A percentile compares a stretch with the other conserved stretches of the same genome.
Conservation (phyloP, 371 early-diverging fungal species). For the Actinomortierella ambigua region DNA sequence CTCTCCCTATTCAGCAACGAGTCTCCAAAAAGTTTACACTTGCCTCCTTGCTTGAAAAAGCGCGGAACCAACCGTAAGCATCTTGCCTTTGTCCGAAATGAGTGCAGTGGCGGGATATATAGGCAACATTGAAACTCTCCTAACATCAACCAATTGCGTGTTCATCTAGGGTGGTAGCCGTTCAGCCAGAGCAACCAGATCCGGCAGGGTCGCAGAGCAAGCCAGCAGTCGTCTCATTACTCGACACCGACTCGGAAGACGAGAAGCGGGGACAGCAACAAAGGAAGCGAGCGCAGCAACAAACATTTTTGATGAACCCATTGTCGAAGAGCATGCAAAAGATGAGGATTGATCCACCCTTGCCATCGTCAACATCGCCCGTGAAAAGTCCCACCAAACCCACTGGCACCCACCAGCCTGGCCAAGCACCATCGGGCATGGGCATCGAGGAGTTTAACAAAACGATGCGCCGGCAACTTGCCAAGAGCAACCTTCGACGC, state of each 20-base stretch:
- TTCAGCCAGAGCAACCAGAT: no score
- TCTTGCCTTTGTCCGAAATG: neutral
- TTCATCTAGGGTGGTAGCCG: no score
- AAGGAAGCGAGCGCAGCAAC: constrained; percentile 4
- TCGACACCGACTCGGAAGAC: constrained; percentile 28
- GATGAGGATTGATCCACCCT: constrained; percentile 8
- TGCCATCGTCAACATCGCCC: no score
- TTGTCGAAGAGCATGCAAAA: constrained; percentile 26
- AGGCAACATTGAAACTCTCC: no score
- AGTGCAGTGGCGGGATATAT: neutral
- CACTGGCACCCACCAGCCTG: neutral
- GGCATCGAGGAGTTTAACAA: constrained; percentile 14
- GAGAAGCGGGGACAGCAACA: constrained; percentile 13
- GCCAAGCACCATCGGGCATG: neutral
- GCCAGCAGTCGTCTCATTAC: constrained; percentile 6
- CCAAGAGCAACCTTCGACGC: constrained; percentile 17
- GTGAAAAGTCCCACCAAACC: no score
- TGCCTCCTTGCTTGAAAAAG: constrained; percentile 8
- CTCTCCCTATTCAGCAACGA: constrained; percentile 9
- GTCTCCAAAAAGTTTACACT: constrained; percentile 14
- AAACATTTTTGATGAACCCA: constrained; percentile 20
- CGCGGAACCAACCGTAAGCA: constrained; percentile 23
- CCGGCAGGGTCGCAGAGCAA: no score
- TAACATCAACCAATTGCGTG: no score
- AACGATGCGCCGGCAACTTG: constrained; percentile 19